Evolutionary conservation across 1,284 basidiomycete genomes (phyloP).

Genomic region (Uromyces viciae-fabae): DNA sequence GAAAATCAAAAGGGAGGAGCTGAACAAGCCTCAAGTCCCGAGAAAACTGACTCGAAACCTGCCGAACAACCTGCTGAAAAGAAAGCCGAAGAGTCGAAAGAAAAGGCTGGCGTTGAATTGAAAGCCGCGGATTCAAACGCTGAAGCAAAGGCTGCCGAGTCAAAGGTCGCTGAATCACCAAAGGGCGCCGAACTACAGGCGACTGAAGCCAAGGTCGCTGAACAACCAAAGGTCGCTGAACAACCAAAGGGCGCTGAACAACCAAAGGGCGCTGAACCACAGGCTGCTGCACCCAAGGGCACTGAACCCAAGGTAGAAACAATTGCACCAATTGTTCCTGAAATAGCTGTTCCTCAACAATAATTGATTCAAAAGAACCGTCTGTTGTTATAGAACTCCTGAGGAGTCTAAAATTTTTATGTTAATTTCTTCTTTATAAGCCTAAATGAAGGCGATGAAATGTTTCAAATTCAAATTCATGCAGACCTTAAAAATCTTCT

Average conservation of each 20-base stretch:
- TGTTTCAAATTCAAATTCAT: too few relatives aligned
- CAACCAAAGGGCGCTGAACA: neutral
- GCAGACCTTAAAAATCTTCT: too few relatives aligned
- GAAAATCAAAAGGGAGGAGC: neutral
- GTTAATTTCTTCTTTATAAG: too few relatives aligned
- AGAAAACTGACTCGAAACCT: too few relatives aligned
- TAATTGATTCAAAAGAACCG: neutral
- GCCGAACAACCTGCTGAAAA: neutral
- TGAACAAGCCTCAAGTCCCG: neutral
- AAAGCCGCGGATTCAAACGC: neutral
- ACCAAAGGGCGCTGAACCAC: neutral
- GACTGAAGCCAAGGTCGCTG: neutral
- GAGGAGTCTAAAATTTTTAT: too few relatives aligned
- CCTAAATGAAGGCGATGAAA: too few relatives aligned
- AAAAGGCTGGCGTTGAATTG: neutral
- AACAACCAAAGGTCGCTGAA: neutral
- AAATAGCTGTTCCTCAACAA: neutral
- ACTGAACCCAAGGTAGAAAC: neutral
- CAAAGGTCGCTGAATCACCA: neutral
- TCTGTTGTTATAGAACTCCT: too few relatives aligned
- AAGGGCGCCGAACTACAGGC: neutral
- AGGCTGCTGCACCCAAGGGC: neutral
- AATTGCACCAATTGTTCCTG: neutral
- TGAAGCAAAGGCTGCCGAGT: neutral
- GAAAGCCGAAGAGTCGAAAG: neutral